Base-by-base conservation (phyloP, 805 yeast genomes). In the Candida nemodendra region DNA sequence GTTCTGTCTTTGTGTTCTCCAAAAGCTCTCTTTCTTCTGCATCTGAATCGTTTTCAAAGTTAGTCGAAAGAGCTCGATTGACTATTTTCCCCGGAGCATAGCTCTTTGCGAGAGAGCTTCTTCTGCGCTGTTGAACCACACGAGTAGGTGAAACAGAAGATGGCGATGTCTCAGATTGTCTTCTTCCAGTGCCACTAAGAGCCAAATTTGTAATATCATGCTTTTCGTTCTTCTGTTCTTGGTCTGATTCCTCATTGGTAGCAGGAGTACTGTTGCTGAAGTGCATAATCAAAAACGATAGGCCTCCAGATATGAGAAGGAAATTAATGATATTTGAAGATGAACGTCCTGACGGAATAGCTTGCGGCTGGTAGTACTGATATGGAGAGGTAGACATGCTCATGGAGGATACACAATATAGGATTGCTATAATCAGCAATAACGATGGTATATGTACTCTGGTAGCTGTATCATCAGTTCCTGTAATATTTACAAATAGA, bases 361-460 rank as follows among this genome's bases (percentile, higher is more conserved):
- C 9, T 4, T 37, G 39, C 9, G 48, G 51, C 28, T 39, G 42
- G 29, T 44, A 40, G 21, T 44, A 47, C 16, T 28, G 39, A 15
- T 38, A 38, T 17, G 38, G 11, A 11, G 39, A 33, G 9, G 48
- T 37, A n/a, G 41, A 32, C 9, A 17, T 16, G 25, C 40, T 17
- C 13, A 40, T 12, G 4, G 41, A 30, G 12, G 35, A 27, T 3
- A 41, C 2, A 4, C 44, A 6, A 27, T 57, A 56, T 4, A 56
- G 9, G 5, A 18, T 26, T 5, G 50, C 12, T 1, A 52, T 7
- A 1, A 34, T 36, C 12, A 48, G 14, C 2, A 47, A 17, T 8
- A 51, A 24, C 3, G 56, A 38, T 11, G 64, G 64, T 14, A 60
- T 41, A 41, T 61, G 65, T 4, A 61, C 11, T 30, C 51, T 49